Evolutionary conservation across 306 rosid genomes (phyloP).

Genomic region (Castanea sativa): DNA sequence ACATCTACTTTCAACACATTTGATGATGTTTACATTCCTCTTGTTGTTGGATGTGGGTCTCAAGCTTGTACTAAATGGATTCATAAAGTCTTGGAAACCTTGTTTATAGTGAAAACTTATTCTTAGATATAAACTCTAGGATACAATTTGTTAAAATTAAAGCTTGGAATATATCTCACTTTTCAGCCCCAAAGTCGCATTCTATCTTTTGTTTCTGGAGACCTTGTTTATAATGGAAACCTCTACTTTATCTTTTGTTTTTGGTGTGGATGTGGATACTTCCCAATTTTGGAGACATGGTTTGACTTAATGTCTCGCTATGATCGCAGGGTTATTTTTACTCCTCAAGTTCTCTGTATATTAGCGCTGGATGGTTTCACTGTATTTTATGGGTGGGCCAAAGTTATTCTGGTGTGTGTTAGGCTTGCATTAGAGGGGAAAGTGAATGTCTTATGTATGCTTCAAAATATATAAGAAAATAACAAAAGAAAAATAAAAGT

Average conservation of each 20-base stretch:
- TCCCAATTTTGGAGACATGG: slow-evolving; percentile 43
- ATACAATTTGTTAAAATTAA: neutral
- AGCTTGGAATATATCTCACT: neutral
- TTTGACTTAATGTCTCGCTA: slow-evolving; percentile 73
- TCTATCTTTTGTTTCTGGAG: neutral
- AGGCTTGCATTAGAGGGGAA: slow-evolving; percentile 37
- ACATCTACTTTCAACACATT: neutral
- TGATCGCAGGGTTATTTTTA: slow-evolving; percentile 86
- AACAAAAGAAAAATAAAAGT: slow-evolving; percentile 15
- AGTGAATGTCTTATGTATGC: slow-evolving; percentile 22
- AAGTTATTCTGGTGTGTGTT: slow-evolving; percentile 40
- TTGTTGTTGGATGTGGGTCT: neutral
- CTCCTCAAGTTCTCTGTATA: slow-evolving; percentile 53
- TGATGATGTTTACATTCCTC: neutral
- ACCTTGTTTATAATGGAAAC: slow-evolving; percentile 6
- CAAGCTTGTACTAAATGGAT: neutral
- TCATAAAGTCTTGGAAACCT: neutral
- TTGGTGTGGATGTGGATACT: slow-evolving; percentile 37
- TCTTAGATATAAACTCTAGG: neutral
- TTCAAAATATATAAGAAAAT: slow-evolving; percentile 27
- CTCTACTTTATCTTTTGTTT: slow-evolving; percentile 2
- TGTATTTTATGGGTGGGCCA: slow-evolving; percentile 55
- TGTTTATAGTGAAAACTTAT: neutral
- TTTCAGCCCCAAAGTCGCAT: neutral
- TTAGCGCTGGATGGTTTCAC: slow-evolving; percentile 57